Percentiles rank a stretch among this genome's conserved stretches.
Evolutionary conservation across 2,329 filamentous ascomycete species (phyloP).

Genomic region (Hypoxylon sp.): DNA sequence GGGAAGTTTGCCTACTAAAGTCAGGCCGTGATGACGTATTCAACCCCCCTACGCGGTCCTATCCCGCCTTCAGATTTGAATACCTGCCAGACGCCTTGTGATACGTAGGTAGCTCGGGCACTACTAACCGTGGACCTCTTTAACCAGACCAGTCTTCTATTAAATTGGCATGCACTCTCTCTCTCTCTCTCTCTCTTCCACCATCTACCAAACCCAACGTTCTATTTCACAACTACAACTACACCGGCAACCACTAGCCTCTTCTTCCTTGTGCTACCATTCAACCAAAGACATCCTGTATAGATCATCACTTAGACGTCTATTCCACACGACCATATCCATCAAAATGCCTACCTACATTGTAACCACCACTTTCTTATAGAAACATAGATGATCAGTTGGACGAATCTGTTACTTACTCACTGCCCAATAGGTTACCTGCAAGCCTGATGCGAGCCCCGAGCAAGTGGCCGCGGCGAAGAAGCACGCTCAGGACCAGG

Average conservation of each 20-base stretch:
- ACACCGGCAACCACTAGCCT: conserved; percentile 19
- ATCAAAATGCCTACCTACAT: conserved; percentile 71
- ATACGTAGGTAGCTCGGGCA: conserved; percentile 30
- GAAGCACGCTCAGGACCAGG: conserved; percentile 79
- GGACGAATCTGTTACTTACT: conserved; percentile 26
- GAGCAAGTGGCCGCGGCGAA: conserved; percentile 82
- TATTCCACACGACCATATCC: conserved; percentile 39
- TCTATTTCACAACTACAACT: conserved; percentile 22
- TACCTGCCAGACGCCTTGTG: conserved; percentile 15
- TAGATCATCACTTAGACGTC: conserved; percentile 37
- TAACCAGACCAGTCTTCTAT: conserved; percentile 19
- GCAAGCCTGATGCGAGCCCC: conserved; percentile 77
- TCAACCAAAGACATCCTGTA: conserved; percentile 9
- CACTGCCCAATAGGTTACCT: conserved; percentile 75
- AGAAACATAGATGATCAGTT: conserved; percentile 38
- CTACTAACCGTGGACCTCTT: conserved; percentile 10
- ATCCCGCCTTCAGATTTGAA: conserved; percentile 31
- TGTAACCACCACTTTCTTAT: conserved; percentile 56
- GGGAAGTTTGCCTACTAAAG: conserved; percentile 32
- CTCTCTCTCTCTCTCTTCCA: conserved; percentile 10
- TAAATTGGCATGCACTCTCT: conserved; percentile 41
- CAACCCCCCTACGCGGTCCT: conserved; percentile 32
- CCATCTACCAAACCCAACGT: conserved; percentile 24
- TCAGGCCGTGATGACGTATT: conserved; percentile 44
- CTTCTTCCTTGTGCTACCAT: conserved; percentile 28